A percentile compares a stretch with the other conserved stretches of the same genome.
These are phyloP conservation scores for Nyctanthes arbortristis DNA, from an alignment of 257 asterid species.

Conservation along the genomic window DNA sequence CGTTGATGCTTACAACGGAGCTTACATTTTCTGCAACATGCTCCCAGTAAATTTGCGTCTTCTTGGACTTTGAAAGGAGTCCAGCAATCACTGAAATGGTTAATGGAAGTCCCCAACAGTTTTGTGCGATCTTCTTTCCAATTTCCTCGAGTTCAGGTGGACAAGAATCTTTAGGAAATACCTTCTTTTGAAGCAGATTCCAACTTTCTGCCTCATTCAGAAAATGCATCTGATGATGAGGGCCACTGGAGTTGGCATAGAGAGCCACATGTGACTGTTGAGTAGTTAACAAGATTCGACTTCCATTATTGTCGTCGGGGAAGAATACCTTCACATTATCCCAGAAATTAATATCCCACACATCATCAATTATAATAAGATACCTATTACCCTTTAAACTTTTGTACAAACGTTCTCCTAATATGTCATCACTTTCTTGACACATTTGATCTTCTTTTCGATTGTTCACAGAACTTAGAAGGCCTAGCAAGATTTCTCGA, in stretches of 20 bases:
- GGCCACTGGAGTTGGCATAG: background rate
- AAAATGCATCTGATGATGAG: background rate
- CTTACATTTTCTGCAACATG: background rate
- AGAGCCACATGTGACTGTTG: constrained; percentile 1
- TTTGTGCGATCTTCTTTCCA: background rate
- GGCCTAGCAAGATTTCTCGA: background rate
- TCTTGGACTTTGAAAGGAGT: background rate
- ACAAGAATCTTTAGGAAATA: background rate
- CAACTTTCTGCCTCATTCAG: constrained; percentile 11
- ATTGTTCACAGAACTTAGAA: constrained; percentile 1
- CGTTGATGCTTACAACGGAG: too few relatives aligned
- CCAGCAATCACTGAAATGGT: constrained; percentile 1
- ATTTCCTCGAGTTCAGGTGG: background rate
- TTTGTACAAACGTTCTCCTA: background rate
- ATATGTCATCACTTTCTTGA: background rate
- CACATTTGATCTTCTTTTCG: background rate
- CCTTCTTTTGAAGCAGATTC: background rate
- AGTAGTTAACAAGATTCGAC: background rate
- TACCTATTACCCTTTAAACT: too few relatives aligned
- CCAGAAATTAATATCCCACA: background rate
- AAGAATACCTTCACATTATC: background rate
- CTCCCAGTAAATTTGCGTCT: too few relatives aligned
- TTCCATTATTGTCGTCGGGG: background rate
- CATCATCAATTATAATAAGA: too few relatives aligned
- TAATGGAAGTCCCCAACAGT: too few relatives aligned